phyloP scores from a whole-genome alignment of 805 yeast species.

The Candida silvatica region DNA sequence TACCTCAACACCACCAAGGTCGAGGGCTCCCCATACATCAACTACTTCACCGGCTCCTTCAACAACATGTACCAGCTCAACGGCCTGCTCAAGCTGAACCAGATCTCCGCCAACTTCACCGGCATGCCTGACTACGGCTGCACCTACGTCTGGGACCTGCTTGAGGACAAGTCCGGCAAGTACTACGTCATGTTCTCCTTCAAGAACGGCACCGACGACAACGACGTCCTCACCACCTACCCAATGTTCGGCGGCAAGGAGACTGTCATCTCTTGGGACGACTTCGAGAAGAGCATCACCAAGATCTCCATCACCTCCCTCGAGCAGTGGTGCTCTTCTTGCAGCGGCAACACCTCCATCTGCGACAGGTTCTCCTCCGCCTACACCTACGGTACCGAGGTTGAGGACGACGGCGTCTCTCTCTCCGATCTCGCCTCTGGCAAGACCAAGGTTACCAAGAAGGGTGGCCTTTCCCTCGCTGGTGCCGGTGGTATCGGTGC shows the following conservation, averaged over 20 bases:
- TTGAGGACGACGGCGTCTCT: slow-evolving; percentile 23
- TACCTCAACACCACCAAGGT: slow-evolving; percentile 29
- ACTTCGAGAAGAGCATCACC: slow-evolving; percentile 23
- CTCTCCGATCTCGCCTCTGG: slow-evolving; percentile 22
- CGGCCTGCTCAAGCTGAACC: slow-evolving; percentile 27
- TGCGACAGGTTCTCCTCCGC: slow-evolving; percentile 26
- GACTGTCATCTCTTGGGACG: slow-evolving; percentile 27
- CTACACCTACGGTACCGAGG: slow-evolving; percentile 23
- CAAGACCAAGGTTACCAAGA: slow-evolving; percentile 5
- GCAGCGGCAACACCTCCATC: slow-evolving; percentile 24
- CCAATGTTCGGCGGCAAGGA: slow-evolving; percentile 29
- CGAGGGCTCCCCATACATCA: slow-evolving; percentile 28
- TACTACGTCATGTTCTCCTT: slow-evolving; percentile 34
- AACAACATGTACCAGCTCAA: slow-evolving; percentile 34
- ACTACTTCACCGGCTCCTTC: slow-evolving; percentile 37
- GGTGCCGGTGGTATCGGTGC: slow-evolving; percentile 47
- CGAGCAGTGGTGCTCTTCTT: slow-evolving; percentile 31
- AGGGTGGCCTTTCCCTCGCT: slow-evolving; percentile 24
- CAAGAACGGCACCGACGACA: slow-evolving; percentile 35
- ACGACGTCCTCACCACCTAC: slow-evolving; percentile 24
- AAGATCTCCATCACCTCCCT: slow-evolving; percentile 20
- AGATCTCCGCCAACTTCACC: slow-evolving; percentile 29
- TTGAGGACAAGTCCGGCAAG: slow-evolving; percentile 19
- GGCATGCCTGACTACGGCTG: slow-evolving; percentile 41
- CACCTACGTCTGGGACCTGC: slow-evolving; percentile 35